These are phyloP conservation scores for Lavandula angustifolia DNA, from an alignment of 257 asterid species.

Conservation along the genomic window DNA sequence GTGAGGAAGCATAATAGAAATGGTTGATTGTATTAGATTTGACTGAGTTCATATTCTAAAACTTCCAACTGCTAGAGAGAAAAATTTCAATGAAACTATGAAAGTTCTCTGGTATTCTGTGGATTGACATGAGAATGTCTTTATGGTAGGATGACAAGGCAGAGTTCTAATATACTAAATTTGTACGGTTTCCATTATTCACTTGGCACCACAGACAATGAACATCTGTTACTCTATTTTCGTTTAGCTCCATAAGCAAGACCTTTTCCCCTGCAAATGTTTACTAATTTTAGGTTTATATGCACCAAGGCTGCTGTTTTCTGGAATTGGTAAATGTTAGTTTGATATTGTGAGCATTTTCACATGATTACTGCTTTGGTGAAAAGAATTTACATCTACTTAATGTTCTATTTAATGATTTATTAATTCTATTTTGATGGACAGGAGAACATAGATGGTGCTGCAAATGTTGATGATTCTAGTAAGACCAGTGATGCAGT, in stretches of 20 bases:
- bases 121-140: neutral
- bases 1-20: neutral
- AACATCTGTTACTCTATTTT: neutral
- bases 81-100: no score
- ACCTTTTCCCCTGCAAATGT: neutral
- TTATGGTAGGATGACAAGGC: neutral
- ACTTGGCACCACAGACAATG: neutral
- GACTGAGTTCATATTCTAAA: neutral
- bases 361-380: neutral
- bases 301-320: neutral
- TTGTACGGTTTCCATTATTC: neutral
- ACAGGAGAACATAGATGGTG: slow-evolving; percentile 53
- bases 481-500: slow-evolving; percentile 44
- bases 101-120: neutral
- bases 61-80: neutral
- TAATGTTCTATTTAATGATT: slow-evolving; percentile 10
- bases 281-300: neutral
- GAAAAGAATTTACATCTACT: neutral
- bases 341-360: neutral
- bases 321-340: slow-evolving; percentile 10
- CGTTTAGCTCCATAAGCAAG: neutral
- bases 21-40: slow-evolving; percentile 8
- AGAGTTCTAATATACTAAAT: neutral
- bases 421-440: slow-evolving; percentile 23
- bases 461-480: slow-evolving; percentile 37